Evolutionary conservation across 2,329 filamentous ascomycete genomes (phyloP).

Genomic region (Malbranchea zuffiana): DNA sequence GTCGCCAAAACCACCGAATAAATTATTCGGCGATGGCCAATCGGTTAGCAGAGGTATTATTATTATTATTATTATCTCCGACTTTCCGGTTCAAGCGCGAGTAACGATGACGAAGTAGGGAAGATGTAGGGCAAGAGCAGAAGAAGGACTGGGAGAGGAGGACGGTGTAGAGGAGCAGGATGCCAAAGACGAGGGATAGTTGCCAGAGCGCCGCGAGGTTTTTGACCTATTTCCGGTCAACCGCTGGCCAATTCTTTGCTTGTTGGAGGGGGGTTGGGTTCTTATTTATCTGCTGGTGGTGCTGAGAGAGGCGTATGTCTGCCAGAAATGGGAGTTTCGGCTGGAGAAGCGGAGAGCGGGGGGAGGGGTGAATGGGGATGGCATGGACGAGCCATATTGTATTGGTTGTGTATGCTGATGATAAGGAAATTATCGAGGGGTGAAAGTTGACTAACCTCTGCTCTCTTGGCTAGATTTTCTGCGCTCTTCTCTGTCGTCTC

Average conservation of each 20-base stretch:
- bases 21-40: too few species aligned
- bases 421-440: too few species aligned
- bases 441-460: slow-evolving; percentile 33
- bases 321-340: background rate
- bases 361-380: background rate
- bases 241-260: too few species aligned
- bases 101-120: slow-evolving; percentile 11
- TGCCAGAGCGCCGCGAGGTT: slow-evolving; percentile 15
- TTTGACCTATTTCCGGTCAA: slow-evolving; percentile 16
- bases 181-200: slow-evolving; percentile 15
- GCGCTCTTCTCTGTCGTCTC: slow-evolving; percentile 47
- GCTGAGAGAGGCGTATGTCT: background rate
- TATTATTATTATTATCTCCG: slow-evolving; percentile 16
- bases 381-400: background rate
- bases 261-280: too few species aligned
- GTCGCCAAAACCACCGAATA: slow-evolving; percentile 4
- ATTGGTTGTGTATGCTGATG: too few species aligned
- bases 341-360: slow-evolving; percentile 2
- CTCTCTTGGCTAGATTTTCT: slow-evolving; percentile 33
- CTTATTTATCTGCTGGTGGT: slow-evolving; percentile 1
- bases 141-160: slow-evolving; percentile 11
- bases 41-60: too few species aligned
- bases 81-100: slow-evolving; percentile 9
- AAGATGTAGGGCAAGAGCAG: slow-evolving; percentile 11
- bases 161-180: slow-evolving; percentile 13